Evolutionary conservation across 208 protist species (phyloP).

Genomic region (Wallacemonas sp.): DNA sequence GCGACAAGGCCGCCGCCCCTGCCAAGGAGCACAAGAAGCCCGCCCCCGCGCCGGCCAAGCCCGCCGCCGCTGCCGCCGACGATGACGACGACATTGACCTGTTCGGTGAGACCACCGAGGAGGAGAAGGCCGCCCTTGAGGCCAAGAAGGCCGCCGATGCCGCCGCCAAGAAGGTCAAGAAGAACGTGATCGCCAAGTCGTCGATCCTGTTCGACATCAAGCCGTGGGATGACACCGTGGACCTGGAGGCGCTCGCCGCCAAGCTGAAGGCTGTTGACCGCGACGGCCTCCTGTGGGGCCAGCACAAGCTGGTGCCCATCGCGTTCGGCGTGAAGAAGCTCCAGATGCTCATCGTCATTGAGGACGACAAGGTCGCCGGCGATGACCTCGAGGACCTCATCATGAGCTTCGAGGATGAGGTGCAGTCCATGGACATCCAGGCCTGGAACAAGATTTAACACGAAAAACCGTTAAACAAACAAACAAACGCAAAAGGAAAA

Average conservation of each 20-base stretch:
- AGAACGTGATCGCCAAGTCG: slow-evolving; percentile 86
- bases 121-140: slow-evolving; percentile 84
- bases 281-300: slow-evolving; percentile 93
- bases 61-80: slow-evolving; percentile 38
- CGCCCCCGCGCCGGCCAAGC: slow-evolving; percentile 29
- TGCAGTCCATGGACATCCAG: slow-evolving; percentile 96
- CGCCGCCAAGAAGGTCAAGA: slow-evolving; percentile 83
- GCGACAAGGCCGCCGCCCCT: slow-evolving; percentile 29
- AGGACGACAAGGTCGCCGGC: slow-evolving; percentile 94
- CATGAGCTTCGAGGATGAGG: slow-evolving; percentile 92
- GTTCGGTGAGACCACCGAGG: slow-evolving; percentile 87
- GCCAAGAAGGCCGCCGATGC: slow-evolving; percentile 89
- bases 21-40: slow-evolving; percentile 24
- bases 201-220: slow-evolving; percentile 94
- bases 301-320: slow-evolving; percentile 89
- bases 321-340: slow-evolving; percentile 97
- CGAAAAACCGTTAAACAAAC: no score
- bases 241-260: slow-evolving; percentile 85
- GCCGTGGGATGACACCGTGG: slow-evolving; percentile 92
- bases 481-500: background rate
- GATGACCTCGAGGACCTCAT: slow-evolving; percentile 95
- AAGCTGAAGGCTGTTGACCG: slow-evolving; percentile 85
- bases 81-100: slow-evolving; percentile 92
- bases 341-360: slow-evolving; percentile 93
- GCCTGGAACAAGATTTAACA: slow-evolving; percentile 98